Evolutionary conservation across 2,329 filamentous ascomycete genomes (phyloP), one percentile per base, ranked within the genome.

Genomic region (Penicillium sp.): DNA sequence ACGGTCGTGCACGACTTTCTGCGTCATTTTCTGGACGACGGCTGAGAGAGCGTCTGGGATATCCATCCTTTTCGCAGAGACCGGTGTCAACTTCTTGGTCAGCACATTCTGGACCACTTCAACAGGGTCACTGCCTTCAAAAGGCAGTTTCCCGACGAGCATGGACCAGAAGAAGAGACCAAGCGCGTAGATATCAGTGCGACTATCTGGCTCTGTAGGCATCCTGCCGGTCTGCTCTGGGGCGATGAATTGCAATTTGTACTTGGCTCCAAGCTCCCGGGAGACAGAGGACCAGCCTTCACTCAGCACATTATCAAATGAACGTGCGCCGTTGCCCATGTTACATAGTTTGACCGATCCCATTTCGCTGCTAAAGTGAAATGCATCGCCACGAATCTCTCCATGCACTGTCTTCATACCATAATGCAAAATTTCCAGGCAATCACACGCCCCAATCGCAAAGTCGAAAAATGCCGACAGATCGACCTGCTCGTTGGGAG

Each of bases 161-260:
- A 95, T 83, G 8, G 85, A 90, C 88, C 91, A 97, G 71, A 97
- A 93, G 1, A 97, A 74, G 37, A 97, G 87, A 4, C 93, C 93
- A 1, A 97, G 78, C 0, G 90, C 92, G 76, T 97, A 97, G 29
- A 97, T 95, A 72, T 97, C 93, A 15, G 93, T 97, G 40, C 93
- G 85, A 42, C 85, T 90, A 73, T 97, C 93, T 1, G 93, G 93
- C 71, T 97, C 92, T 3, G 90, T 91, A 2, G 92, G 90, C 83
- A 97, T 89, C 20, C 93, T 87, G 14, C 93, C 93, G 2, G 93
- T 97, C 77, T 97, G 93, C 70, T 97, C 93, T 0, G 93, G 92
- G 45, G 92, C 93, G 69, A 97, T 95, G 69, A 91, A 97, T 49
- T 92, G 85, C 20, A 97, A 79, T 73, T 96, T 96, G 69, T 92